These are phyloP conservation scores for Sherardia arvensis DNA, from an alignment of 257 asterid genomes.

Conservation along the genomic window DNA sequence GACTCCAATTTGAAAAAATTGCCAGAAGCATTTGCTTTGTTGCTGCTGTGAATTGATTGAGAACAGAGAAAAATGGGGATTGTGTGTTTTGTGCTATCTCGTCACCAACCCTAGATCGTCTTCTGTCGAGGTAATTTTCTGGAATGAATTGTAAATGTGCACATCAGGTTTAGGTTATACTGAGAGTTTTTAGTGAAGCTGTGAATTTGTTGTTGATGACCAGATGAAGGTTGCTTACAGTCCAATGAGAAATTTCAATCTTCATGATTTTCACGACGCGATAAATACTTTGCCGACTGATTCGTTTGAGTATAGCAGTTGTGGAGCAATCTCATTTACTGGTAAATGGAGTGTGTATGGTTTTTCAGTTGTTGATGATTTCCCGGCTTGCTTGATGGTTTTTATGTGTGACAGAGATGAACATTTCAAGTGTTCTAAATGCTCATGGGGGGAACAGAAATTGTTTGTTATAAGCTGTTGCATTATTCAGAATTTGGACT, in stretches of 20 bases:
- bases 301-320: constrained; percentile 41
- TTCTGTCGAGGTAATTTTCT: constrained; percentile 44
- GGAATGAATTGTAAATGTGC: neutral
- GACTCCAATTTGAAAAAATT: neutral
- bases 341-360: constrained; percentile 19
- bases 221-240: constrained; percentile 86
- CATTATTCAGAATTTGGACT: constrained; percentile 40
- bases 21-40: neutral
- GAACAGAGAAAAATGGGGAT: constrained; percentile 35
- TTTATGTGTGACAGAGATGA: constrained; percentile 39
- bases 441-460: constrained; percentile 62
- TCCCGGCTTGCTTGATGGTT: neutral
- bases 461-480: constrained; percentile 52
- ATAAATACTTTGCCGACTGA: constrained; percentile 66
- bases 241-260: constrained; percentile 67
- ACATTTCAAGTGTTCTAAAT: constrained; percentile 52
- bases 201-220: constrained; percentile 6
- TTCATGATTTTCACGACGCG: constrained; percentile 84
- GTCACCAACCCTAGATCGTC: constrained; percentile 38
- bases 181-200: neutral
- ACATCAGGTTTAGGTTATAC: neutral
- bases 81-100: constrained; percentile 72
- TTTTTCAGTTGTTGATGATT: neutral
- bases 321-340: constrained; percentile 29
- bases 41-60: neutral